These are phyloP conservation scores for Trypanosoma platydactyli DNA, from an alignment of 208 protist genomes.

Conservation along the genomic window DNA sequence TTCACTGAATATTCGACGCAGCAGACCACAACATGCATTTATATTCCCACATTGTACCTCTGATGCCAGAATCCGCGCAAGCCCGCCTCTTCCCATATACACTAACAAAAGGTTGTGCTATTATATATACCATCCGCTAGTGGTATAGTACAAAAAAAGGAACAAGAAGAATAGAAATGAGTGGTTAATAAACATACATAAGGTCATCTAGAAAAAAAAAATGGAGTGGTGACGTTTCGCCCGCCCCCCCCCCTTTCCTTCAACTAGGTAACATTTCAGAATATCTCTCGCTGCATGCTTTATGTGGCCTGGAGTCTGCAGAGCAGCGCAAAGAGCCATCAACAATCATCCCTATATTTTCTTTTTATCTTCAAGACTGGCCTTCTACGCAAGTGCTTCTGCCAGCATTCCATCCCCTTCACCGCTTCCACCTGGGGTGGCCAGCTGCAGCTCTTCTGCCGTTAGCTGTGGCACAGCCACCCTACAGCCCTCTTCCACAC, in stretches of 20 bases:
- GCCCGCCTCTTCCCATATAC: conserved; percentile 41
- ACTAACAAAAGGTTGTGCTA: neutral
- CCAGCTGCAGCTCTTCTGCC: conserved; percentile 42
- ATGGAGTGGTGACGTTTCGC: too few relatives aligned
- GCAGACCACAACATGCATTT: conserved; percentile 81
- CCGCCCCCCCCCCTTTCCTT: too few relatives aligned
- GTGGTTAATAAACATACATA: neutral
- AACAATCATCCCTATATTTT: neutral
- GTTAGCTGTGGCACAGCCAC: conserved; percentile 52
- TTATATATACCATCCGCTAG: conserved; percentile 1
- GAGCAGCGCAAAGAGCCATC: neutral
- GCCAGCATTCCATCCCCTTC: neutral
- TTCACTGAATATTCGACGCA: conserved; percentile 74
- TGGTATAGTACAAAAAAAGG: conserved; percentile 7
- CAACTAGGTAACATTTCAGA: too few relatives aligned
- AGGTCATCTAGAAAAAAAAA: too few relatives aligned
- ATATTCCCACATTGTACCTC: conserved; percentile 58
- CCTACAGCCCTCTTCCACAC: conserved; percentile 68
- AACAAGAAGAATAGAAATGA: conserved; percentile 7
- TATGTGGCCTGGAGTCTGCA: too few relatives aligned
- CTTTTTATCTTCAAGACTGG: neutral
- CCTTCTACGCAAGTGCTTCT: conserved; percentile 14
- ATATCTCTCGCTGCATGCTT: too few relatives aligned
- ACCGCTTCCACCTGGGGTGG: conserved; percentile 16
- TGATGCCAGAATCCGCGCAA: conserved; percentile 50